Conservation (phyloP, 2,329 filamentous ascomycete genomes). For the Escovopsis sp. region DNA sequence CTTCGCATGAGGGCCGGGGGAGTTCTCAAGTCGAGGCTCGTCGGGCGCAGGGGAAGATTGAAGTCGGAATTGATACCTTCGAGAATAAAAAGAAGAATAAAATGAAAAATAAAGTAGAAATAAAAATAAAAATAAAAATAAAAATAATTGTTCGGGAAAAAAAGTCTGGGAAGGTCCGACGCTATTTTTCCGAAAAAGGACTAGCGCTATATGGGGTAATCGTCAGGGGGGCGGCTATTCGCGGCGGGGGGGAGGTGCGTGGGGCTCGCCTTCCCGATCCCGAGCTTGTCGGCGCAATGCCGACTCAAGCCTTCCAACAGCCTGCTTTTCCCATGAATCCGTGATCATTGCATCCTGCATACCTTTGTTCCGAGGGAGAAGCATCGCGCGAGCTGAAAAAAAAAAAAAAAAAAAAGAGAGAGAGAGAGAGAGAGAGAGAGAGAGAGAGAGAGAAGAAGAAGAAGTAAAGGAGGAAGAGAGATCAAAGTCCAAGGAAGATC, state of each 20-base stretch:
- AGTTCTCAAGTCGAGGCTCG: not conserved
- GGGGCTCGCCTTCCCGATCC: not conserved
- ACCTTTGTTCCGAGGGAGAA: no score
- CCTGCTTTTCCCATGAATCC: not conserved
- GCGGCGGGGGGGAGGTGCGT: constrained; percentile 12
- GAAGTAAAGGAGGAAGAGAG: no score
- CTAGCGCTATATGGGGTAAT: constrained; percentile 1
- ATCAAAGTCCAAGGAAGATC: no score
- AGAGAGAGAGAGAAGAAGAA: no score
- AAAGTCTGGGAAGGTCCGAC: not conserved
- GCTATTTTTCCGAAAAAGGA: not conserved
- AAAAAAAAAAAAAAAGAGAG: no score
- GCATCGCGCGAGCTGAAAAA: no score
- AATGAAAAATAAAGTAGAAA: not conserved
- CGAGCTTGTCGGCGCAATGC: constrained; percentile 18
- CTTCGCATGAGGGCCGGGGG: not conserved
- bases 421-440: no score
- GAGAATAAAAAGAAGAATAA: not conserved
- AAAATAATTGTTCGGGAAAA: not conserved
- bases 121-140: not conserved
- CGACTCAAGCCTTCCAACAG: constrained; percentile 16
- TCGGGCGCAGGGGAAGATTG: no score
- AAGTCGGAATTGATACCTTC: not conserved
- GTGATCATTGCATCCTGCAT: no score
- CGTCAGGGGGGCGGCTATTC: constrained; percentile 22